Conservation (phyloP, 1,284 basidiomycete genomes). For the Retiboletus flavoniger region DNA sequence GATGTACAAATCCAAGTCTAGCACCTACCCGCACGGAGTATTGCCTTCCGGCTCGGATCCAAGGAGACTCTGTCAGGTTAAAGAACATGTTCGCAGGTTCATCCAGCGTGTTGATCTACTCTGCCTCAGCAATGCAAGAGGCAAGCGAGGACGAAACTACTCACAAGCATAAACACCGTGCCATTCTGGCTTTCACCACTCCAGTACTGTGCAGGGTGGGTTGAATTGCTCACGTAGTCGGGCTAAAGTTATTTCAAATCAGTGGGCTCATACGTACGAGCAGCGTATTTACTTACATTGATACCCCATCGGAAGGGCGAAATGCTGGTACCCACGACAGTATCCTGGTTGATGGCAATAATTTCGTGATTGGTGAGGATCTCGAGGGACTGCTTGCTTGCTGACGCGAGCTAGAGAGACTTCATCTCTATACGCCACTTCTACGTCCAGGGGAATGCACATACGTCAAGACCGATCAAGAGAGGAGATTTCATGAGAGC, state of each 20-base stretch:
- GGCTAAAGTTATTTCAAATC: constrained; percentile 36
- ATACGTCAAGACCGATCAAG: constrained; percentile 45
- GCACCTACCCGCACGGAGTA: constrained; percentile 54
- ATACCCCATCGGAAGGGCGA: constrained; percentile 69
- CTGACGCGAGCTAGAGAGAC: constrained; percentile 44
- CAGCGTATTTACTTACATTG: constrained; percentile 41
- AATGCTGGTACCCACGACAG: constrained; percentile 57
- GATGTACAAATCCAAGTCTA: background rate
- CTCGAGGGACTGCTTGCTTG: constrained; percentile 47
- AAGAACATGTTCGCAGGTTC: constrained; percentile 58
- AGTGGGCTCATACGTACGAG: background rate
- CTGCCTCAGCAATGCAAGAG: background rate
- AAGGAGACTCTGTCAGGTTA: constrained; percentile 66
- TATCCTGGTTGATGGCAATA: constrained; percentile 68
- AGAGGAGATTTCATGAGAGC: constrained; percentile 50
- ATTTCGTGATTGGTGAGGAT: constrained; percentile 64
- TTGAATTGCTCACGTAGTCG: constrained; percentile 49
- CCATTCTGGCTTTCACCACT: constrained; percentile 56
- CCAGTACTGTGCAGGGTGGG: constrained; percentile 59
- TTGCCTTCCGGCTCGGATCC: constrained; percentile 64
- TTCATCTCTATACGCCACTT: background rate
- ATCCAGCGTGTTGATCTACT: constrained; percentile 51
- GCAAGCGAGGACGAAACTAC: background rate
- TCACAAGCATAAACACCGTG: constrained; percentile 55
- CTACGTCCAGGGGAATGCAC: constrained; percentile 14